A percentile compares a stretch with the other conserved stretches of the same genome.
Evolutionary conservation across 192 early-diverging fungal species (phyloP).

Genomic region (Gonapodya prolifera): DNA sequence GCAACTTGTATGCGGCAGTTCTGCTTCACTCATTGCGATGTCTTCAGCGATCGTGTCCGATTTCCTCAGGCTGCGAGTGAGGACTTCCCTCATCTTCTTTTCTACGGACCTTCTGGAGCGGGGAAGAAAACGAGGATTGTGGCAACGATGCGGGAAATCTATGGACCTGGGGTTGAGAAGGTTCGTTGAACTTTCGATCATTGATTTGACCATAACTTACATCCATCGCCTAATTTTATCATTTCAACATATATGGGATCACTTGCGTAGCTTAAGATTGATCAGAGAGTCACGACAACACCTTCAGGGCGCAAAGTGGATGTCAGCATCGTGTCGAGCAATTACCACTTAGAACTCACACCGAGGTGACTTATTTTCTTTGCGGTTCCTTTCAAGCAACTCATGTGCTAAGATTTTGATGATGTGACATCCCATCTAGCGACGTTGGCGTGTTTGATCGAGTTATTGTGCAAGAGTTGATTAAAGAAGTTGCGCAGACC

Average conservation of each 20-base stretch:
- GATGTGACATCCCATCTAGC: constrained; percentile 26
- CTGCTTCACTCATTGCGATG: not conserved
- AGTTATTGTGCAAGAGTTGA: constrained; percentile 81
- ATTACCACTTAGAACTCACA: constrained; percentile 93
- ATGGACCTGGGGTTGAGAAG: constrained; percentile 82
- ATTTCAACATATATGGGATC: not conserved
- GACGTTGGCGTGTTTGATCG: constrained; percentile 94
- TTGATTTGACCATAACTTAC: not conserved
- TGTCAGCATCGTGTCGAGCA: constrained; percentile 78
- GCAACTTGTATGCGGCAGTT: constrained; percentile 43
- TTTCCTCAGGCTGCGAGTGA: constrained; percentile 35
- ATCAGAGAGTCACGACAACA: constrained; percentile 70
- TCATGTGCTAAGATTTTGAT: not conserved
- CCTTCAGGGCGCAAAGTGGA: constrained; percentile 76
- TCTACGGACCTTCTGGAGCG: constrained; percentile 92
- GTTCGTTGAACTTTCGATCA: constrained; percentile 18
- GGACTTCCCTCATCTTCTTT: constrained; percentile 89
- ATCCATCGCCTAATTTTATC: constrained; percentile 10
- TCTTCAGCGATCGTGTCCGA: constrained; percentile 8
- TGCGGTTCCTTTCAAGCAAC: not conserved
- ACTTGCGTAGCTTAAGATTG: constrained; percentile 65
- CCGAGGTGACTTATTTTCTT: constrained; percentile 48
- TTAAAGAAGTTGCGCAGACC: constrained; percentile 95
- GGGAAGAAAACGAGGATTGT: constrained; percentile 94
- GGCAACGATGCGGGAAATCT: constrained; percentile 74